These are phyloP conservation scores for Solanum tarijense DNA, from an alignment of 257 asterid genomes.

Conservation along the genomic window DNA sequence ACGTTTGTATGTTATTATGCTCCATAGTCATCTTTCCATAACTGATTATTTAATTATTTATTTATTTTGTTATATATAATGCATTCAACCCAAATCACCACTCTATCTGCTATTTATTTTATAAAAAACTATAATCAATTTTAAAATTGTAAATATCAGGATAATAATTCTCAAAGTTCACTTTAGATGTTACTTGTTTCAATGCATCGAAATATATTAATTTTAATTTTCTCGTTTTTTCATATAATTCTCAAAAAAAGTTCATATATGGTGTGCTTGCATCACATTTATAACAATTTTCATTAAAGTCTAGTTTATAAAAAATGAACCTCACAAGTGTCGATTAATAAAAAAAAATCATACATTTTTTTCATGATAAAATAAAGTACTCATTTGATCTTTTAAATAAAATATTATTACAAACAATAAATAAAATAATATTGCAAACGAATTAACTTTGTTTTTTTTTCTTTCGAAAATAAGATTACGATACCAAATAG, in stretches of 20 bases:
- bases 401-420: no score
- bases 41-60: no score
- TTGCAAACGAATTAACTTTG: neutral
- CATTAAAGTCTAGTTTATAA: neutral
- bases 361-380: no score
- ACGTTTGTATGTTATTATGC: no score
- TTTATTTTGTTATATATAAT: no score
- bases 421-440: no score
- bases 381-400: no score
- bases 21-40: neutral
- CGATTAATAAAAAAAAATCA: no score
- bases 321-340: neutral
- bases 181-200: neutral
- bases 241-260: neutral
- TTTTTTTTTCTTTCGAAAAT: no score
- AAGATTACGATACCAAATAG: neutral
- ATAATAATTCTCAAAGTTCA: neutral
- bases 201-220: neutral
- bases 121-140: neutral
- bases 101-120: neutral
- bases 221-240: neutral
- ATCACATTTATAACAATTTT: neutral
- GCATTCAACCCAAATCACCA: neutral
- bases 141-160: neutral
- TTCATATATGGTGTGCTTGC: neutral